Percentiles rank a stretch among this genome's conserved stretches.
phyloP scores from a whole-genome alignment of 345 rosid species.

The Schrenkiella parvula region DNA sequence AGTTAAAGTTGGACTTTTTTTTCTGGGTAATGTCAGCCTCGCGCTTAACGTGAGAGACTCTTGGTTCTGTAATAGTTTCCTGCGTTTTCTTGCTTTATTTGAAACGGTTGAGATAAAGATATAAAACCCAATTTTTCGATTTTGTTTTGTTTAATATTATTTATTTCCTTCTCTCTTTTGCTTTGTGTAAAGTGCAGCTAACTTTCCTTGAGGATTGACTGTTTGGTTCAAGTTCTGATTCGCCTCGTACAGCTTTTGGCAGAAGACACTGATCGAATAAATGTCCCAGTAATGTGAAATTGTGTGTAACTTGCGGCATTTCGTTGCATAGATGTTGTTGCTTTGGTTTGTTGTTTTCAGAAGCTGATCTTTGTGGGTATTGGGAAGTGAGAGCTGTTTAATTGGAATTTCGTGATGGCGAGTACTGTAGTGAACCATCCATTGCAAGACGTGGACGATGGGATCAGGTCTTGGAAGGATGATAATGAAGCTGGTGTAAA shows the following conservation, averaged over 20 bases:
- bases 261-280: background rate
- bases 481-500: constrained; percentile 33
- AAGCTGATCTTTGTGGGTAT: background rate
- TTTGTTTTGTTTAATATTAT: background rate
- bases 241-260: background rate
- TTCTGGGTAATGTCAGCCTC: constrained; percentile 14
- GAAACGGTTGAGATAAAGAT: background rate
- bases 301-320: background rate
- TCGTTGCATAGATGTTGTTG: background rate
- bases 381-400: background rate
- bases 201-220: constrained; percentile 26
- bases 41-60: constrained; percentile 16
- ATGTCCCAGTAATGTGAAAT: background rate
- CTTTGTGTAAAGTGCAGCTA: constrained; percentile 24
- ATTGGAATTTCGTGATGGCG: constrained; percentile 37
- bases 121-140: background rate
- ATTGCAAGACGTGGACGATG: constrained; percentile 34
- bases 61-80: background rate
- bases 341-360: background rate
- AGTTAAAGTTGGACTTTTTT: constrained; percentile 18
- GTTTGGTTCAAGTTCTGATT: constrained; percentile 12
- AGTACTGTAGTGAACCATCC: constrained; percentile 50
- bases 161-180: background rate
- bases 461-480: constrained; percentile 1
- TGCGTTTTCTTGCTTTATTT: background rate